These are phyloP conservation scores for Diutina pseudorugosa DNA, from an alignment of 1,139 yeast genomes.

Conservation along the genomic window DNA sequence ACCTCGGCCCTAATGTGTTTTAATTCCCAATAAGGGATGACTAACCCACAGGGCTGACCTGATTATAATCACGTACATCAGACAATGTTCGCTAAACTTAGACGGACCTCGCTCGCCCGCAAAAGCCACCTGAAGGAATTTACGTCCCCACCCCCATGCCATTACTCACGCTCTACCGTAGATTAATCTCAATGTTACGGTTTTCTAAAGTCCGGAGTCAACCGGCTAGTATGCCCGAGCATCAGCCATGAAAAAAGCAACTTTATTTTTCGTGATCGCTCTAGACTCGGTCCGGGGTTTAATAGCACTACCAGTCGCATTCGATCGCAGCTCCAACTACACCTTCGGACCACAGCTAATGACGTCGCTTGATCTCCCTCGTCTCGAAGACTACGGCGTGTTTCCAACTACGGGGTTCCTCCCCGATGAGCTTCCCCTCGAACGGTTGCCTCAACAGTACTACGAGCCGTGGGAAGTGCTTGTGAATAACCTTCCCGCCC, in stretches of 20 bases:
- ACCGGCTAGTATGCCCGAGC: too few species aligned
- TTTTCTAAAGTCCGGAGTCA: background rate
- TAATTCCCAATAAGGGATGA: too few species aligned
- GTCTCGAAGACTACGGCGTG: background rate
- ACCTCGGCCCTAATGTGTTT: too few species aligned
- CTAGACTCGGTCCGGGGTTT: background rate
- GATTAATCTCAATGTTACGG: too few species aligned
- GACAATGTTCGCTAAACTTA: too few species aligned
- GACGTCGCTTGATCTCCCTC: background rate
- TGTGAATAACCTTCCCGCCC: conserved; percentile 55
- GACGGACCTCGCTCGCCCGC: too few species aligned
- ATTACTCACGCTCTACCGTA: too few species aligned
- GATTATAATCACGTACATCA: too few species aligned
- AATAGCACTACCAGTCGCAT: background rate
- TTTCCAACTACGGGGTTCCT: conserved; percentile 50
- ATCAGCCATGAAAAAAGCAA: too few species aligned
- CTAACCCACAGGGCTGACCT: too few species aligned
- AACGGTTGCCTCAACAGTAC: conserved; percentile 45
- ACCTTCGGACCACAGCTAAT: background rate
- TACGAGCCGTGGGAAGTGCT: conserved; percentile 71
- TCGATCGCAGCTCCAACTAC: background rate
- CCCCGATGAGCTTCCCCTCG: conserved; percentile 56
- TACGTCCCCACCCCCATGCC: too few species aligned
- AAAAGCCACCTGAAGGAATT: too few species aligned
- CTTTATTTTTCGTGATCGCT: background rate